Conservation (phyloP, 2,329 filamentous ascomycete species). For the Cadophora gregata region DNA sequence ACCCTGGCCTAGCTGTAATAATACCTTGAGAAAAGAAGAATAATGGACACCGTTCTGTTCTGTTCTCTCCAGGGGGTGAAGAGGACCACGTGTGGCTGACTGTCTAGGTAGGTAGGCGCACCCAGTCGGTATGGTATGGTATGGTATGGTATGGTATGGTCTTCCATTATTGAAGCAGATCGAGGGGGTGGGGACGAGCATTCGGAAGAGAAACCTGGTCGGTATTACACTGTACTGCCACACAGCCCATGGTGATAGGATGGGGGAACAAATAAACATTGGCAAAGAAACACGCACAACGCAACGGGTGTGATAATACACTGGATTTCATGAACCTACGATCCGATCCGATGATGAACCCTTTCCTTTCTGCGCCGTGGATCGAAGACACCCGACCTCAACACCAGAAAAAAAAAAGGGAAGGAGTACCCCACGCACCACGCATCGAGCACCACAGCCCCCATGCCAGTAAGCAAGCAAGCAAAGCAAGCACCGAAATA, state of each 20-base stretch:
- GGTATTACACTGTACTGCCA: conserved; percentile 36
- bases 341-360: conserved; percentile 17
- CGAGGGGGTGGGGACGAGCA: too few relatives aligned
- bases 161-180: neutral
- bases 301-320: conserved; percentile 15
- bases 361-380: conserved; percentile 4
- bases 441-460: too few relatives aligned
- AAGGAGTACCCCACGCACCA: conserved; percentile 16
- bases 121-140: neutral
- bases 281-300: conserved; percentile 1
- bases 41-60: neutral
- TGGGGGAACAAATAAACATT: neutral
- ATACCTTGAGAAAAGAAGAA: neutral
- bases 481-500: conserved; percentile 17
- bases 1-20: neutral
- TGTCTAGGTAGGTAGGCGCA: conserved; percentile 5
- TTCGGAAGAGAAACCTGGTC: conserved; percentile 32
- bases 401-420: too few relatives aligned
- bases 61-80: too few relatives aligned
- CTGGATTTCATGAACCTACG: conserved; percentile 18
- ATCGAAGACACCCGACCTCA: neutral
- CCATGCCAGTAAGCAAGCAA: conserved; percentile 6
- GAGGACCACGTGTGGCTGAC: too few relatives aligned
- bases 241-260: conserved; percentile 25
- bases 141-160: too few relatives aligned